Evolutionary conservation across 108 stramenopile genomes (phyloP).

Genomic region (Cyclotella baltica): DNA sequence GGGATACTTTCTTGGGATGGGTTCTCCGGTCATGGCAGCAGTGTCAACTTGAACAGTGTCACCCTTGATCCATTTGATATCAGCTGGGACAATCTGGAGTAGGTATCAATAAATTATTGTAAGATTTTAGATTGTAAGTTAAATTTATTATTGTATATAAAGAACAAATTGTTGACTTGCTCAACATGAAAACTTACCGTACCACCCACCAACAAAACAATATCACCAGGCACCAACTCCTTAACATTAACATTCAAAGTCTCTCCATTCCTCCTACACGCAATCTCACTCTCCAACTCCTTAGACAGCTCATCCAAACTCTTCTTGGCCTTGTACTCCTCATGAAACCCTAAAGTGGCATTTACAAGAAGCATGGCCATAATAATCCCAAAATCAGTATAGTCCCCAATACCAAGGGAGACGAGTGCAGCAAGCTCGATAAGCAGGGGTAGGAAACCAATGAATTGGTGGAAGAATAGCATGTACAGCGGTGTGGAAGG

Average conservation of each 20-base stretch:
- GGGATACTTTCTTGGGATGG: constrained; percentile 75
- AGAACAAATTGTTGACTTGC: too few relatives aligned
- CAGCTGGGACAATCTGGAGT: constrained; percentile 71
- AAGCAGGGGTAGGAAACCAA: constrained; percentile 57
- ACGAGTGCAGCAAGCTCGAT: constrained; percentile 61
- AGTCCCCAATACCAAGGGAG: constrained; percentile 53
- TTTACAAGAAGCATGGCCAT: constrained; percentile 71
- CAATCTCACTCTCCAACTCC: constrained; percentile 61
- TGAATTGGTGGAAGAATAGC: constrained; percentile 45
- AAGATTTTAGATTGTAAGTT: too few relatives aligned
- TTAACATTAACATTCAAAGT: constrained; percentile 47
- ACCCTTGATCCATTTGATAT: constrained; percentile 73
- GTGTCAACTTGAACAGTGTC: constrained; percentile 77
- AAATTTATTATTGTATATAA: too few relatives aligned
- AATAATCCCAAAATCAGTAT: constrained; percentile 66
- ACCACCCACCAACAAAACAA: constrained; percentile 78
- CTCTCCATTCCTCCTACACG: constrained; percentile 65
- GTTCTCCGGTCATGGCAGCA: constrained; percentile 85
- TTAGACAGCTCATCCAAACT: constrained; percentile 61
- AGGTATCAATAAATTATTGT: not conserved
- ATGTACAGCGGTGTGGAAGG: constrained; percentile 46
- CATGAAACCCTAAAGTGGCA: constrained; percentile 72
- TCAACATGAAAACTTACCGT: too few relatives aligned
- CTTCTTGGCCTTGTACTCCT: constrained; percentile 83
- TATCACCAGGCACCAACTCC: constrained; percentile 86